phyloP scores from a whole-genome alignment of 2,329 filamentous ascomycete genomes.

The Huntiella moniliformis region DNA sequence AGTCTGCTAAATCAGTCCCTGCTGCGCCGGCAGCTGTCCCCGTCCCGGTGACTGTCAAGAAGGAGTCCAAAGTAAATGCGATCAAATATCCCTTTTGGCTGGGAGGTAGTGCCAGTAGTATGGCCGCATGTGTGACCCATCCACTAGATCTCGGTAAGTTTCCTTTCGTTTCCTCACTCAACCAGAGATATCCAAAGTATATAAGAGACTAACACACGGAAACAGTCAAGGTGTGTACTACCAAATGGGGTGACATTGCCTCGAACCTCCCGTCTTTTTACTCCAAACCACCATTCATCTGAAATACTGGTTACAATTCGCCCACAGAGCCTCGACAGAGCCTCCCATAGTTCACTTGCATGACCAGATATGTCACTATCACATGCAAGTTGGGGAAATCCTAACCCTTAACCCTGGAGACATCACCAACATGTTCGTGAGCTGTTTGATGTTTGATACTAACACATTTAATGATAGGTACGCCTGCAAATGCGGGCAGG shows the following conservation, averaged over 20 bases:
- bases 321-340: conserved; percentile 6
- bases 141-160: conserved; percentile 72
- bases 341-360: conserved; percentile 3
- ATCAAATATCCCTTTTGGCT: conserved; percentile 79
- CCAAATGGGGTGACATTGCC: neutral
- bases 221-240: conserved; percentile 31
- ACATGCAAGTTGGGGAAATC: conserved; percentile 1
- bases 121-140: conserved; percentile 83
- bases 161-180: neutral
- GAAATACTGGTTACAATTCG: neutral
- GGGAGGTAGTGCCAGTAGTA: conserved; percentile 80
- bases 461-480: conserved; percentile 34
- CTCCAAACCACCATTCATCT: neutral
- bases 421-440: neutral
- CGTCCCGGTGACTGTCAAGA: conserved; percentile 4
- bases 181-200: neutral
- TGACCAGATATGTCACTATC: neutral
- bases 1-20: conserved; percentile 3
- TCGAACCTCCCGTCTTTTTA: neutral
- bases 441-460: neutral
- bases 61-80: conserved; percentile 17
- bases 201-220: conserved; percentile 12
- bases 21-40: neutral
- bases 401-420: neutral
- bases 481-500: conserved; percentile 69